Base-by-base conservation (phyloP, 164 flowering plant genomes). In the Magnolia sinica region DNA sequence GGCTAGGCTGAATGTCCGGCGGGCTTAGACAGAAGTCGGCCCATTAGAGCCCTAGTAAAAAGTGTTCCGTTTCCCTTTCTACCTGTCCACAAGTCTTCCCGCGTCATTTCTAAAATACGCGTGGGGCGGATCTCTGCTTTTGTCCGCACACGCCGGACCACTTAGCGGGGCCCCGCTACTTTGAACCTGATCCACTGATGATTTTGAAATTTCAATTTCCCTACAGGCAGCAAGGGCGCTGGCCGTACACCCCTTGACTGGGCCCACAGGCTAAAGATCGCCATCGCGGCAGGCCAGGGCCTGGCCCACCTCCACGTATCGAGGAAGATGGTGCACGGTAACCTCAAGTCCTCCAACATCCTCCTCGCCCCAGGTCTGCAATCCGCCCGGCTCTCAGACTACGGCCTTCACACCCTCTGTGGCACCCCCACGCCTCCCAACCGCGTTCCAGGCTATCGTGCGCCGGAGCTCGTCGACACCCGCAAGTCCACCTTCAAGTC, bases 201-300 rank as follows among this genome's bases (percentile, higher is more conserved):
- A 16, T 2, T 37, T 37, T 37, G 4, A 5, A 37, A 0, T 37
- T 37, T 37, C 45, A 3, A 37, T 37, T 5, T 37, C 61, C 8
- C 0, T 23, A 23, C 86, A 96, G 99, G 99, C 0, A 96, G 98
- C 81, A 86, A 98, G 82, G 99, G 99, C 0, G 89, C 99, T 1
- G 99, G 99, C 8, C 87, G 97, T 0, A 90, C 96, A 4, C 93
- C 97, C 8, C 79, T 96, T 23, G 97, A 94, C 83, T 96, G 99
- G 99, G 98, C 91, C 74, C 83, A 79, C 85, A 80, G 99, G 73
- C 83, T 94, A 92, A 89, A 83, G 75, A 91, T 96, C n/a, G 97
- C 98, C 3, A 2, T 87, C 0, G 79, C 90, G 23, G 81, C 95
- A 0, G 99, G 89, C 9, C 78, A 91, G 67, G 99, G 98, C 0